Percentiles rank a stretch among this genome's conserved stretches.
These are phyloP conservation scores for Beauveria bassiana DNA, from an alignment of 2,329 filamentous ascomycete genomes.

Conservation along the genomic window DNA sequence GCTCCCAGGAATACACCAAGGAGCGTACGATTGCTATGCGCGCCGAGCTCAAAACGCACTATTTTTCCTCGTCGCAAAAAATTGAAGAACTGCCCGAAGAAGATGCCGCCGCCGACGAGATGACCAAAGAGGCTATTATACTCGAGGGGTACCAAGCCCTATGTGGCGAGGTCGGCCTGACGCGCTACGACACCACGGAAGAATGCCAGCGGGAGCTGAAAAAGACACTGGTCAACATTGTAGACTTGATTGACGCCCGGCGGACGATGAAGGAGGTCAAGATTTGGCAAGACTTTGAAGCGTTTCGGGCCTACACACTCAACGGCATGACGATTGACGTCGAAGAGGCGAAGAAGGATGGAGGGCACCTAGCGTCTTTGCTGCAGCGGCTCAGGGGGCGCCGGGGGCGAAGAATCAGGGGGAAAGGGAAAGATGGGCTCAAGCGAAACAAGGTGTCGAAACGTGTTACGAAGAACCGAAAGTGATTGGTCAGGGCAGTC, in stretches of 20 bases:
- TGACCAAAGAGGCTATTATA: constrained; percentile 11
- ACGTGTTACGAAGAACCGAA: background rate
- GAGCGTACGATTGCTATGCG: constrained; percentile 25
- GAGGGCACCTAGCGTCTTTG: constrained; percentile 18
- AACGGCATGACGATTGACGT: constrained; percentile 15
- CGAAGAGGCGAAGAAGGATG: constrained; percentile 19
- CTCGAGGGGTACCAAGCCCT: constrained; percentile 21
- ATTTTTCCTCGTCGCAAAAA: constrained; percentile 20
- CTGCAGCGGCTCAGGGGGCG: constrained; percentile 13
- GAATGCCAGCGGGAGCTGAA: constrained; percentile 20
- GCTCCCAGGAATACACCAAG: constrained; percentile 20
- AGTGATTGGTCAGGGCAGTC: background rate
- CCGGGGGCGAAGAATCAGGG: constrained; percentile 46
- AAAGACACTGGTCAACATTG: constrained; percentile 23
- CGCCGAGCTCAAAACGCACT: constrained; percentile 22
- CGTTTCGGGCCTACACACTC: constrained; percentile 20
- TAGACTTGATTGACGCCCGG: constrained; percentile 24
- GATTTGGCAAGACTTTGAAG: constrained; percentile 21
- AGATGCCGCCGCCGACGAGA: background rate
- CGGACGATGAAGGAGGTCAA: constrained; percentile 18
- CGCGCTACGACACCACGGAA: constrained; percentile 10
- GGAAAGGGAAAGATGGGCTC: background rate
- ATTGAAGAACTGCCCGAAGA: background rate
- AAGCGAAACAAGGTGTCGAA: background rate
- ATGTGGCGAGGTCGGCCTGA: constrained; percentile 22